These are phyloP conservation scores for Fusarium domesticum DNA, from an alignment of 2,329 filamentous ascomycete species.

Conservation along the genomic window DNA sequence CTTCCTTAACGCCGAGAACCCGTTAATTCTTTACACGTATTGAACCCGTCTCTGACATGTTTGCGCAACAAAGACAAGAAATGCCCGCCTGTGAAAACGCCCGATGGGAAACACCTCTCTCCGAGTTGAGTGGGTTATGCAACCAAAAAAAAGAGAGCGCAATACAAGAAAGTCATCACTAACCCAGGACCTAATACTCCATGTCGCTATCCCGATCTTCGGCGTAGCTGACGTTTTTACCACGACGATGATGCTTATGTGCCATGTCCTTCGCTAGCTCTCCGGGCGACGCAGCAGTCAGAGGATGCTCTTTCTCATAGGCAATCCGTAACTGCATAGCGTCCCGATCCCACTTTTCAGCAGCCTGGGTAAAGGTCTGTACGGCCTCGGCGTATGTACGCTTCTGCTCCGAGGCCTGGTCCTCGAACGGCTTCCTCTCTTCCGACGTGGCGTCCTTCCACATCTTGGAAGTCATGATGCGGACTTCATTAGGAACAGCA, in stretches of 20 bases:
- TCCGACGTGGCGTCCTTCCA: constrained; percentile 77
- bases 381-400: constrained; percentile 57
- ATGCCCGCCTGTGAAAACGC: no score
- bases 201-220: constrained; percentile 33
- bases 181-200: constrained; percentile 15
- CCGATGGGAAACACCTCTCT: no score
- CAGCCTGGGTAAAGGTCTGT: constrained; percentile 57
- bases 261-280: constrained; percentile 21
- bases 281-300: constrained; percentile 22
- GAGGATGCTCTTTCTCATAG: constrained; percentile 54
- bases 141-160: no score
- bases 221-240: constrained; percentile 39
- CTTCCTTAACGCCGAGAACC: no score
- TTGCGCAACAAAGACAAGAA: no score
- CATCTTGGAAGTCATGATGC: constrained; percentile 81
- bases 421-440: constrained; percentile 72
- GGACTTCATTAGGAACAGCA: constrained; percentile 74
- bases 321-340: constrained; percentile 52
- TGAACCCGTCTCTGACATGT: no score
- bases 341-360: constrained; percentile 68
- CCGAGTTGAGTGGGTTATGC: no score
- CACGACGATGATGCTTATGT: constrained; percentile 35
- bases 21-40: no score
- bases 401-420: constrained; percentile 70
- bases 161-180: constrained; percentile 9